Percentiles rank a stretch among this genome's conserved stretches.
These are phyloP conservation scores for Glebionis coronaria DNA, from an alignment of 129 eudicot genomes.

Conservation along the genomic window DNA sequence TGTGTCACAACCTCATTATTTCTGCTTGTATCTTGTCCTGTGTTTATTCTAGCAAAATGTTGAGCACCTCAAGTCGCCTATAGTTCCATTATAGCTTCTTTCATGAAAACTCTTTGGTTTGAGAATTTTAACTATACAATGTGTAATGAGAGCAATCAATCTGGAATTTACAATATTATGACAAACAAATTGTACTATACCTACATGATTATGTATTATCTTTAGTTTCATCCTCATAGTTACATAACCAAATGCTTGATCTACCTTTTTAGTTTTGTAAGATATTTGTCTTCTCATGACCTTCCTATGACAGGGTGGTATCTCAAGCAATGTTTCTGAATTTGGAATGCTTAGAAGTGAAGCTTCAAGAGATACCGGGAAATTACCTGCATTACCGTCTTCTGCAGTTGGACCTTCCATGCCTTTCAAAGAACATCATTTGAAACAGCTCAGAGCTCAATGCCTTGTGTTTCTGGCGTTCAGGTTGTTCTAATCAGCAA, in stretches of 20 bases:
- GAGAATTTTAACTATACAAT: too few relatives aligned
- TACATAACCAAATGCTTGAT: not conserved
- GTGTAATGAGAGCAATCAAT: too few relatives aligned
- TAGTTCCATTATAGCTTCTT: too few relatives aligned
- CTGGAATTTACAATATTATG: too few relatives aligned
- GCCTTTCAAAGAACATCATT: slow-evolving; percentile 93
- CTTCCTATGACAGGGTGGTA: slow-evolving; percentile 47
- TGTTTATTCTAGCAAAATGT: too few relatives aligned
- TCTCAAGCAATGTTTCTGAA: slow-evolving; percentile 44
- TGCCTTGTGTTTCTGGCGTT: slow-evolving; percentile 95
- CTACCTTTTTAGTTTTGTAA: slow-evolving; percentile 1
- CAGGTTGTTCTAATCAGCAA: slow-evolving; percentile 42
- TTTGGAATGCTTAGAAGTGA: slow-evolving; percentile 45
- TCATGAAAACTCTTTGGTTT: too few relatives aligned
- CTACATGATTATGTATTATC: not conserved
- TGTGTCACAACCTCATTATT: too few relatives aligned
- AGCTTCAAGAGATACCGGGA: slow-evolving; percentile 69
- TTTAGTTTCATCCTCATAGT: not conserved
- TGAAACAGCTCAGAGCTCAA: slow-evolving; percentile 97
- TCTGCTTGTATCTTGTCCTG: too few relatives aligned
- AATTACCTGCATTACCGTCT: slow-evolving; percentile 47
- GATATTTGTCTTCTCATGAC: slow-evolving; percentile 14
- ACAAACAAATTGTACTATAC: too few relatives aligned
- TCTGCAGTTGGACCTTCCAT: slow-evolving; percentile 35
- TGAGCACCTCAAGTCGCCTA: too few relatives aligned